Evolutionary conservation across 345 rosid genomes (phyloP), one percentile per base, ranked within the genome.

Genomic region (Gossypium ekmanianum): DNA sequence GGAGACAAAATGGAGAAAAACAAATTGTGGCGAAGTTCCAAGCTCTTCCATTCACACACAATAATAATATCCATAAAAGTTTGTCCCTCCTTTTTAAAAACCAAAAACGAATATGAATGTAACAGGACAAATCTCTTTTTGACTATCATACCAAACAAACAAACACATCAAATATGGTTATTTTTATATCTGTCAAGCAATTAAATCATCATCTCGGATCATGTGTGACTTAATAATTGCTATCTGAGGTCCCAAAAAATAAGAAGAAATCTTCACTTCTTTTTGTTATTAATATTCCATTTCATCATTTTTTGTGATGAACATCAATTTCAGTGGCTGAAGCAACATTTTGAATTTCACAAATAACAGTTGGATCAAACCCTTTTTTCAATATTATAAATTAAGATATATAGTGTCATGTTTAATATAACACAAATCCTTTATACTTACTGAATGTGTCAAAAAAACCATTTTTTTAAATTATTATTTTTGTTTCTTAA

Each of bases 231-330:
- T 51, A 16, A 3, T 47, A 9, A 9, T 41, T 64, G 6, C 39
- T 4, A 29, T 4, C 5, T 29, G 39, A 29, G 39, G 39, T 34
- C 39, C 39, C 39, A 4, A 4, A 34, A 34, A 4, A 34, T n/a
- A 3, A 14, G 26, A 14, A 47, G 22, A 68, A 67, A 24, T 48
- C 72, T 48, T 39, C 18, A 7, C 0, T 22, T 45, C 3, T 67
- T 48, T 48, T 18, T 3, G 43, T 41, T 10, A 55, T 24, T 2
- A 55, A 20, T 44, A 44, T 22, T 67, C 10, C 20, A 47, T 2
- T 67, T 24, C 61, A 69, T 69, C 73, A 29, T 69, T 52, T 22
- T 44, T 52, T 52, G 47, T 69, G 61, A 52, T 29, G 61, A 70
- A 51, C 73, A 69, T 69, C 61, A 51, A 69, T 51, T 51, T 69